Evolutionary conservation across 2,329 filamentous ascomycete species (phyloP), one percentile per base, ranked within the genome.

Genomic region (Fusarium buharicum): DNA sequence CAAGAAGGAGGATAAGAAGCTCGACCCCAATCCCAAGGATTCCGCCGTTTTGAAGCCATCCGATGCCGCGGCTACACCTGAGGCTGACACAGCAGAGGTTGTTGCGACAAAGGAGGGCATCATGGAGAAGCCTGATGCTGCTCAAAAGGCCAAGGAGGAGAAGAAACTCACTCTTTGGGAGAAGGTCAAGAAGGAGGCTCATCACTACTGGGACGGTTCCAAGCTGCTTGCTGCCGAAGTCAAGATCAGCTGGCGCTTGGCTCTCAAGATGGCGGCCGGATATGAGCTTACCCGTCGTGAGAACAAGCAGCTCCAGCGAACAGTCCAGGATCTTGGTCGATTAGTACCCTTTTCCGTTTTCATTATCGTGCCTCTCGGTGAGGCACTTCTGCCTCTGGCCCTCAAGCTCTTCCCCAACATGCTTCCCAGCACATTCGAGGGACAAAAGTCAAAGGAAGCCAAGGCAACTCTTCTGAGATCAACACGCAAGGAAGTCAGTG

Each of bases 171-270:
- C 93, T 0, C 45, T 98, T 2, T 90, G 87, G 77, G 91, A 98
- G 76, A 96, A 93, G 80, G 88, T 99, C 73, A 99, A 97, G 84
- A 93, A 96, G 76, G 95, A 99, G 78, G 84, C 83, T 13, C 87
- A 89, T 61, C 95, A 99, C 77, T 99, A 99, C 80, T 98, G 95
- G 94, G 95, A 99, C 78, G 95, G 95, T 58, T 98, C 93, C 24
- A 99, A 99, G 79, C 83, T 99, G 71, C 82, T 99, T 67, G 93
- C 90, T 18, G 91, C 92, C 2, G 95, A 99, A 79, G 88, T 98
- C 74, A 92, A 83, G 77, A 99, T 99, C 75, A 98, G 94, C 76
- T 92, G 90, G 60, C 90, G 90, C 62, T 81, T 99, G 66, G 95
- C 93, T 6, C 77, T 97, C 76, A 98, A 97, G 82, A 99, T 99